Evolutionary conservation across 2,329 filamentous ascomycete species (phyloP), one percentile per base, ranked within the genome.

Genomic region (Thermoascus crustaceus): DNA sequence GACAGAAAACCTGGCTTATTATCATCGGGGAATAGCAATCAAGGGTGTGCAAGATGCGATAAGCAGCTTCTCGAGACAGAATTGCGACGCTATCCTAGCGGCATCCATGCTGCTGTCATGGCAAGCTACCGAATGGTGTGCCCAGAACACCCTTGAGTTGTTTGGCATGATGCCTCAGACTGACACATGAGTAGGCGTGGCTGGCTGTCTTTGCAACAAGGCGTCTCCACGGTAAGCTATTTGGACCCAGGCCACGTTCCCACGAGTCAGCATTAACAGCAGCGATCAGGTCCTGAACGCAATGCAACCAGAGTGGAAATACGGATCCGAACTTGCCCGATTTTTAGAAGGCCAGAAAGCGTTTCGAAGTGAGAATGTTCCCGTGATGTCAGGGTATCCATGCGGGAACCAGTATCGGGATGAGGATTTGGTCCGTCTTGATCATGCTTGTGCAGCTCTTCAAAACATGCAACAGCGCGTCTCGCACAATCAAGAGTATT

Each of bases 71-170:
- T 93, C 84, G 2, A 79, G 78, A 49, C 78, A 82, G 34, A 94
- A 87, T 42, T 89, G 86, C 2, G 89, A 98, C 63, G 87, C 88
- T 27, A 81, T 95, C 43, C 73, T 98, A 36, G 89, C 88, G 17
- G 85, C 88, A 20, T 95, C 89, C 17, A 78, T 95, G 29, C 75
- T 96, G 31, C 73, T 98, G 32, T 93, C 88, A 23, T 96, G 91
- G 88, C 89, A 96, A 67, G 85, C 86, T 37, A 91, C 82, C 41
- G 89, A 96, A 67, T 96, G 88, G 89, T 93, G 73, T n/a, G n/a
- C n/a, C n/a, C n/a, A n/a, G n/a, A n/a, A n/a, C n/a, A n/a, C n/a
- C n/a, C n/a, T n/a, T n/a, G n/a, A n/a, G n/a, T n/a, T n/a, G n/a
- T n/a, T n/a, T n/a, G n/a, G n/a, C n/a, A n/a, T n/a, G n/a, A 24